Evolutionary conservation across 176 grass and related monocot species (phyloP), one percentile per base, ranked within the genome.

Genomic region (Tuctoria greenei): DNA sequence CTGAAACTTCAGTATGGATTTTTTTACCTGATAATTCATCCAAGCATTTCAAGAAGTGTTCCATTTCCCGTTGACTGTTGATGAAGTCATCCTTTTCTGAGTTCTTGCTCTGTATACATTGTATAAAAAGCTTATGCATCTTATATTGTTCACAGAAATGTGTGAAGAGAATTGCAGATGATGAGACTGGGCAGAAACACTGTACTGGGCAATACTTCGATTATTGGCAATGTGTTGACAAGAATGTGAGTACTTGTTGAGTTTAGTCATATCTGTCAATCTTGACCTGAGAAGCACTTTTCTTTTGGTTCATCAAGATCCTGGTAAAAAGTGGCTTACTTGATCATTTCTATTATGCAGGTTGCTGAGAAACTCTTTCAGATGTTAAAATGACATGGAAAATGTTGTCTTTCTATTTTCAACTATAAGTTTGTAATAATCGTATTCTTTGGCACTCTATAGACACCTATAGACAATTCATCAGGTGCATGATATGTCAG

Each of bases 141-240:
- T 52, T 89, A 69, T 50, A 20, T 81, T 86, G 36, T 79, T 34
- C 28, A 61, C 74, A 97, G 93, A 86, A 88, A 79, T 97, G 93
- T 26, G 58, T 84, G 20, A 93, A 90, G 82, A 93, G 93, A 88
- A 79, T 97, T 71, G 76, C 81, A 68, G 57, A 79, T 10, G 93
- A 97, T 36, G 87, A 97, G 25, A 88, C 79, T 15, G 93, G 90
- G 45, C 93, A 93, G 7, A 97, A 97, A 76, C 93, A 97, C 43
- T 97, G 93, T 81, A 97, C 93, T 27, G 93, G 93, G 10, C 93
- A 97, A 61, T 97, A 97, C 72, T 97, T 97, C 1, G 93, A 97
- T 83, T 97, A 97, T 75, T 97, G 85, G 93, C 50, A 69, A 70
- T 97, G 93, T 18, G 58, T 97, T n/a, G 93, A 97, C 83, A 93